A percentile compares a stretch with the other conserved stretches of the same genome.
Evolutionary conservation across 2,329 filamentous ascomycete species (phyloP).

Genomic region (Phialophora chinensis): DNA sequence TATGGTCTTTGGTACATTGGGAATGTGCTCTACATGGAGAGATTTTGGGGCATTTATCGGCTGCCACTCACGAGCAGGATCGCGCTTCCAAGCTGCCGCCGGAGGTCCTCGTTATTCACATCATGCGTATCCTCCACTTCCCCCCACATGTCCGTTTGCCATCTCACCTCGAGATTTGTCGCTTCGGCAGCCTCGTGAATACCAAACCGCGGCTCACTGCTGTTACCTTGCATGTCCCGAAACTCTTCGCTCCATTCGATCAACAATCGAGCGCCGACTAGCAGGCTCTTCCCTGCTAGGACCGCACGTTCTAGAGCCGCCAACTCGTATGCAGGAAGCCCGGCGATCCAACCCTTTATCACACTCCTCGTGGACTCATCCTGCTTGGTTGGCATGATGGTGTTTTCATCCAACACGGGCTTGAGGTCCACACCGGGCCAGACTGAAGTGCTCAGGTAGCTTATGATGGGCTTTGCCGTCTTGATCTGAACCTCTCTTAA

Average conservation of each 20-base stretch:
- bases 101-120: slow-evolving; percentile 88
- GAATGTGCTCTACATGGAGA: neutral
- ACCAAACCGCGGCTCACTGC: slow-evolving; percentile 62
- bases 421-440: slow-evolving; percentile 83
- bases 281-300: slow-evolving; percentile 83
- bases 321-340: slow-evolving; percentile 77
- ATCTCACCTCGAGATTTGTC: slow-evolving; percentile 82
- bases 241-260: slow-evolving; percentile 86
- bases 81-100: slow-evolving; percentile 85
- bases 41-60: neutral
- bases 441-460: slow-evolving; percentile 71
- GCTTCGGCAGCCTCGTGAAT: slow-evolving; percentile 81
- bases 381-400: slow-evolving; percentile 78
- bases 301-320: slow-evolving; percentile 84
- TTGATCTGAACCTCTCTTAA: slow-evolving; percentile 75
- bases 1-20: neutral
- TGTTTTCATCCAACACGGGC: slow-evolving; percentile 79
- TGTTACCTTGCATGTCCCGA: slow-evolving; percentile 54
- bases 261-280: slow-evolving; percentile 76
- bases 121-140: slow-evolving; percentile 99
- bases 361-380: slow-evolving; percentile 75
- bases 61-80: slow-evolving; percentile 76
- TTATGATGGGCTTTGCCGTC: slow-evolving; percentile 72
- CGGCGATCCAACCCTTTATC: slow-evolving; percentile 76
- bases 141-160: slow-evolving; percentile 91